A percentile compares a stretch with the other conserved stretches of the same genome.
Conservation (phyloP, 2,329 filamentous ascomycete genomes). For the Clonostachys rhizophaga region DNA sequence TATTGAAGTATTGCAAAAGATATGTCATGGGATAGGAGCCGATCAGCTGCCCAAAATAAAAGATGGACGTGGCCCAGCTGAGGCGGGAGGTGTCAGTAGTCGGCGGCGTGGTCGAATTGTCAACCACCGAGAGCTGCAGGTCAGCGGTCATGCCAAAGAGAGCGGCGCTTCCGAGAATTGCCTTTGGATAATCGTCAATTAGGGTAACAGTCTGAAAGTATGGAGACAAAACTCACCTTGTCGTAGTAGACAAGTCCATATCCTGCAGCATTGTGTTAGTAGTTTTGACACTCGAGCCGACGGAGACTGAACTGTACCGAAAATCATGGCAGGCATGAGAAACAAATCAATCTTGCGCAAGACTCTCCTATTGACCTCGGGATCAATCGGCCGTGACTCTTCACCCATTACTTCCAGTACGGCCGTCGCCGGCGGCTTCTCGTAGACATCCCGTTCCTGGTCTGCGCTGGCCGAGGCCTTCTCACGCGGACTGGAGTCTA, state of each 20-base stretch:
- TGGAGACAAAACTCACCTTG: constrained; percentile 36
- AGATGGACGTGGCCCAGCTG: constrained; percentile 56
- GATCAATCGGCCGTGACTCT: constrained; percentile 25
- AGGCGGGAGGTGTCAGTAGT: constrained; percentile 44
- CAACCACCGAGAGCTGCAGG: constrained; percentile 37
- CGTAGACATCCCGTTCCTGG: too few relatives aligned
- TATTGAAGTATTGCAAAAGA: constrained; percentile 47
- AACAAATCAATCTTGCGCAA: constrained; percentile 51
- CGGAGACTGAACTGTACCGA: constrained; percentile 29
- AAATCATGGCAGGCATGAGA: constrained; percentile 51
- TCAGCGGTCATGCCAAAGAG: constrained; percentile 58
- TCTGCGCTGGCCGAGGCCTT: too few relatives aligned
- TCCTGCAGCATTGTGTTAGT: constrained; percentile 18
- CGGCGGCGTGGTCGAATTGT: constrained; percentile 29
- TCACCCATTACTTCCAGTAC: neutral
- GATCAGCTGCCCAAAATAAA: constrained; percentile 58
- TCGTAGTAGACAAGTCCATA: constrained; percentile 69
- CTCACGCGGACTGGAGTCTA: too few relatives aligned
- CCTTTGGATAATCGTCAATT: constrained; percentile 18
- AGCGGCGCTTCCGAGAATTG: constrained; percentile 52
- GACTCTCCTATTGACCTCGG: constrained; percentile 37
- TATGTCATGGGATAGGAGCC: constrained; percentile 57
- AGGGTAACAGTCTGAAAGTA: too few relatives aligned
- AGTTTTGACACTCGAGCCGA: neutral
- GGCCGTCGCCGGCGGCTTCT: too few relatives aligned